Conservation (phyloP, 2,329 filamentous ascomycete species). For the Emmonsia crescens region DNA sequence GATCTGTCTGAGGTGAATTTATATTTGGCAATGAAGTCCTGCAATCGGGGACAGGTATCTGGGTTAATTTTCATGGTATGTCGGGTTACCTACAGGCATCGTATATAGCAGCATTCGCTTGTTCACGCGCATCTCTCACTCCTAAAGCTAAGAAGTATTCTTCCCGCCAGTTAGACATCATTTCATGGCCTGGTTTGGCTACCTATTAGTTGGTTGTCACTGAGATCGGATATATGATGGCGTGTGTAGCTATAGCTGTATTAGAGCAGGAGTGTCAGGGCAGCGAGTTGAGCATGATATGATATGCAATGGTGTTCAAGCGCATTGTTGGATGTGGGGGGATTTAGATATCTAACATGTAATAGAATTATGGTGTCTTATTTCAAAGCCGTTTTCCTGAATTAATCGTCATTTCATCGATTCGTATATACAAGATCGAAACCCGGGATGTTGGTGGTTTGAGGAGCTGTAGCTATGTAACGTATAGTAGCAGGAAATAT, state of each 20-base stretch:
- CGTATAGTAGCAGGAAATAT: too few relatives aligned
- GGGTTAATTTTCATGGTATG: too few relatives aligned
- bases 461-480: too few relatives aligned
- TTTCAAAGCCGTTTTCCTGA: neutral
- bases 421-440: too few relatives aligned
- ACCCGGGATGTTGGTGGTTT: too few relatives aligned
- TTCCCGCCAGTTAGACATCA: conserved; percentile 64
- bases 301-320: neutral
- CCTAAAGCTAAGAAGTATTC: conserved; percentile 69
- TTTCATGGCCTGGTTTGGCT: neutral
- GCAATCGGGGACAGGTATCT: too few relatives aligned
- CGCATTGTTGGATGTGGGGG: neutral
- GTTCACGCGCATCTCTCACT: conserved; percentile 59
- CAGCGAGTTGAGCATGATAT: neutral
- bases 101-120: conserved; percentile 56
- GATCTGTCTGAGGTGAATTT: neutral
- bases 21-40: too few relatives aligned
- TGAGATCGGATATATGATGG: neutral
- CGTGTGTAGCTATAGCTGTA: neutral
- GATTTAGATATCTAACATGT: neutral
- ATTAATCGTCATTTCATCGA: too few relatives aligned
- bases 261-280: conserved; percentile 7
- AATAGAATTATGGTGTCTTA: neutral
- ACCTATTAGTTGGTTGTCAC: neutral
- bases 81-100: conserved; percentile 53